phyloP scores from a whole-genome alignment of 768 basidiomycete species.

The Boletus fagicola region DNA sequence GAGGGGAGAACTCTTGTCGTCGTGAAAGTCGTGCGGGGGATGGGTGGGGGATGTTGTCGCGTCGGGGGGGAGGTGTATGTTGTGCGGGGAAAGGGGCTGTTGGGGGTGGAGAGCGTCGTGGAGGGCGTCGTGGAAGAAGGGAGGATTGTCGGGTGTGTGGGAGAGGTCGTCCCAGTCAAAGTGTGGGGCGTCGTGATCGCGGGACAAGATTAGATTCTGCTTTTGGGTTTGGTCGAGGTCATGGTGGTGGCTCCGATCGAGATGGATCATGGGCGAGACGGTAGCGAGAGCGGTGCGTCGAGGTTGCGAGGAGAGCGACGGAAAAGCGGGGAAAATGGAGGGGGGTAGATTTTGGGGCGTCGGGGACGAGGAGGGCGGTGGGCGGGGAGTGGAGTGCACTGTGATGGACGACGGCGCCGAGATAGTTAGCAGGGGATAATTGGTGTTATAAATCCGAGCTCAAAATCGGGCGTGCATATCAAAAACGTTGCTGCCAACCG shows the following conservation, averaged over 20 bases:
- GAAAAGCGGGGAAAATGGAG: not conserved
- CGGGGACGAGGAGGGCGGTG: slow-evolving; percentile 7
- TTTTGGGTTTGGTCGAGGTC: slow-evolving; percentile 39
- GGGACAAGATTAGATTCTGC: slow-evolving; percentile 43
- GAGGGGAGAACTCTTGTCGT: slow-evolving; percentile 55
- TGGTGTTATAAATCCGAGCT: slow-evolving; percentile 32
- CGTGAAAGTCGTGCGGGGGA: slow-evolving; percentile 18
- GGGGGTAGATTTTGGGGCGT: not conserved
- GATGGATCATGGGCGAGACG: slow-evolving; percentile 44
- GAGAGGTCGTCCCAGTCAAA: slow-evolving; percentile 37
- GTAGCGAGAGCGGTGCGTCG: not conserved
- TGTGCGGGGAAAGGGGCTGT: slow-evolving; percentile 20
- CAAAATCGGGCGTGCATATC: slow-evolving; percentile 35
- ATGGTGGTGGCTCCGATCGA: slow-evolving; percentile 51
- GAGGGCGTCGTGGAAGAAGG: slow-evolving; percentile 30
- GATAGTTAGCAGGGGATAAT: slow-evolving; percentile 17
- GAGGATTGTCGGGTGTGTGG: slow-evolving; percentile 21
- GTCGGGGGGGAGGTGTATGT: slow-evolving; percentile 12
- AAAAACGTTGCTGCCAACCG: slow-evolving; percentile 28
- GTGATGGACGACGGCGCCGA: not conserved
- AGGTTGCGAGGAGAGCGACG: not conserved
- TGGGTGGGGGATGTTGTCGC: slow-evolving; percentile 10
- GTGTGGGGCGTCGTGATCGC: slow-evolving; percentile 32
- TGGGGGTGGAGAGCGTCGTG: slow-evolving; percentile 21
- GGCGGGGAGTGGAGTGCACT: not conserved